phyloP scores from a whole-genome alignment of 202 grass and related monocot genomes.

The Elaeis oleifera region DNA sequence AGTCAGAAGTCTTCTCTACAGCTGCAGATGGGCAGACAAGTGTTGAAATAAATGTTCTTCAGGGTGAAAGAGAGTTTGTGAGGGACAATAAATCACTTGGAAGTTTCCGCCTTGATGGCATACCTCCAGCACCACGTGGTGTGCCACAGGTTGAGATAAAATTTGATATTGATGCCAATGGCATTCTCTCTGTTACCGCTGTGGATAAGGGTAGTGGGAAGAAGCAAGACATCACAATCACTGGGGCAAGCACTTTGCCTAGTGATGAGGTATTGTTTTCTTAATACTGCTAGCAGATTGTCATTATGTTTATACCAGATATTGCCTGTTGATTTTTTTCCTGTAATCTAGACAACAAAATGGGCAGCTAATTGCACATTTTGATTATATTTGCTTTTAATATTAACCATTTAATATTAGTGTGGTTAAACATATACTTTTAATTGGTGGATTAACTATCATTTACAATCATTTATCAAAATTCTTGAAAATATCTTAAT shows the following conservation, averaged over 20 bases:
- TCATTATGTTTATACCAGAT: not conserved
- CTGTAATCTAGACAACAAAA: too few relatives aligned
- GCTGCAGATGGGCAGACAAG: constrained; percentile 25
- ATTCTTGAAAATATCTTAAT: too few relatives aligned
- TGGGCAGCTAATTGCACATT: too few relatives aligned
- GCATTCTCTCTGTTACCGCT: constrained; percentile 22
- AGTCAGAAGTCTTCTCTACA: constrained; percentile 27
- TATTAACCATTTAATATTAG: too few relatives aligned
- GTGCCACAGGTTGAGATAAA: constrained; percentile 24
- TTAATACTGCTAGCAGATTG: not conserved
- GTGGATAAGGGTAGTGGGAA: constrained; percentile 20
- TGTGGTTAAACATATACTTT: too few relatives aligned
- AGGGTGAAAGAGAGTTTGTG: constrained; percentile 22
- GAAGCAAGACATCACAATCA: constrained; percentile 23
- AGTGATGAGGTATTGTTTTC: constrained; percentile 11
- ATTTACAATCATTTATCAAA: too few relatives aligned
- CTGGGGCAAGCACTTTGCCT: constrained; percentile 21
- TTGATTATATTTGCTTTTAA: too few relatives aligned
- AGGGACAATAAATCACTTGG: constrained; percentile 27
- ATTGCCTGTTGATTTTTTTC: too few relatives aligned
- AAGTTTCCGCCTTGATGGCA: constrained; percentile 26
- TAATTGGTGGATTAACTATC: too few relatives aligned
- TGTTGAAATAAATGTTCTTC: constrained; percentile 25
- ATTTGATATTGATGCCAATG: constrained; percentile 25
- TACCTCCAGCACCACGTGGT: constrained; percentile 20